A percentile compares a stretch with the other conserved stretches of the same genome.
phyloP scores from a whole-genome alignment of 2,329 filamentous ascomycete species.

The Fusarium secorum region DNA sequence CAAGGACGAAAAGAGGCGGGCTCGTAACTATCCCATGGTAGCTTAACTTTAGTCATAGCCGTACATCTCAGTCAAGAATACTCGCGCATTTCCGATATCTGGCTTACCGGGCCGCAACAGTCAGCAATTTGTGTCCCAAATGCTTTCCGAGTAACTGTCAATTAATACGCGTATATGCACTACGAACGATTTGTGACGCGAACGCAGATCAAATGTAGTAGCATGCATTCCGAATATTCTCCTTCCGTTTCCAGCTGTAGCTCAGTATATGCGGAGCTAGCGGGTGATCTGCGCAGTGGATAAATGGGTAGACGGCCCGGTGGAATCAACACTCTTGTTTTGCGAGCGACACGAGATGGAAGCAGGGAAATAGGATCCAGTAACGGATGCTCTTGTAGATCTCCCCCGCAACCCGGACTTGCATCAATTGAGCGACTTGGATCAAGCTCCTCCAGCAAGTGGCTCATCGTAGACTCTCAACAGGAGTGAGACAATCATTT shows the following conservation, averaged over 20 bases:
- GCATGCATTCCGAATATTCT: not conserved
- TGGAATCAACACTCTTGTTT: not conserved
- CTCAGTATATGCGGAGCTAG: not conserved
- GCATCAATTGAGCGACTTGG: not conserved
- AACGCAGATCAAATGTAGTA: not conserved
- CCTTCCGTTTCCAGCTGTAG: not conserved
- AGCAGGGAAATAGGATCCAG: not conserved
- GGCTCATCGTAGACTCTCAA: not conserved
- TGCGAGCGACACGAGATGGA: not conserved
- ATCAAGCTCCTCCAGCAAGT: not conserved
- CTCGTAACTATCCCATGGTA: not conserved
- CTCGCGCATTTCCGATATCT: fast-evolving
- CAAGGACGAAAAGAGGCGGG: constrained; percentile 18
- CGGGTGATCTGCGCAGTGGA: not conserved
- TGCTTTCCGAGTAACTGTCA: not conserved
- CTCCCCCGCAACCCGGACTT: too few relatives aligned
- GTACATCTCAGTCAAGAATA: not conserved
- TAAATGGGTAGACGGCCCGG: constrained; percentile 12
- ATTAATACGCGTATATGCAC: not conserved
- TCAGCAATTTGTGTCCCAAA: not conserved
- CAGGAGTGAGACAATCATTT: fast-evolving
- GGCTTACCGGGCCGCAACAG: fast-evolving
- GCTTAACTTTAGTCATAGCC: not conserved
- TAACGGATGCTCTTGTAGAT: not conserved
- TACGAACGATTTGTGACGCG: fast-evolving